Evolutionary conservation across 2,329 filamentous ascomycete species (phyloP).

Genomic region (Acarospora socialis): DNA sequence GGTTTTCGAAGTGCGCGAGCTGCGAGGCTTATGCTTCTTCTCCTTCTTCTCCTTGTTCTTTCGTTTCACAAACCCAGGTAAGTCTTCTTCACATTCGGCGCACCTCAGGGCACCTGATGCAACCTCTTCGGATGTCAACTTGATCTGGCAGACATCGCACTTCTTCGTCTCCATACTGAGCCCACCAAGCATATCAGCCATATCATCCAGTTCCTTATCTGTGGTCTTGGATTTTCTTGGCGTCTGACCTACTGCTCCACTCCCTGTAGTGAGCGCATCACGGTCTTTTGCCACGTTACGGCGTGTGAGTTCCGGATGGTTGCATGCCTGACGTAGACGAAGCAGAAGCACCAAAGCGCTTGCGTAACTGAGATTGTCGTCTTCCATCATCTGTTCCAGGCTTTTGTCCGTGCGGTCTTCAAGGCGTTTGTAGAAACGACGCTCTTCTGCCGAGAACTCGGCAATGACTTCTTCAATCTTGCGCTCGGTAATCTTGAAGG

Average conservation of each 20-base stretch:
- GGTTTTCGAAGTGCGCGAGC: constrained; percentile 12
- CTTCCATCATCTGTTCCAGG: constrained; percentile 76
- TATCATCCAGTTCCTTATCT: constrained; percentile 58
- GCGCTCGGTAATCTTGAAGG: constrained; percentile 83
- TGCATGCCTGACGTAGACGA: constrained; percentile 81
- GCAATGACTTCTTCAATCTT: constrained; percentile 71
- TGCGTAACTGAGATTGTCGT: constrained; percentile 70
- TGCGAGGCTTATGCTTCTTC: constrained; percentile 32
- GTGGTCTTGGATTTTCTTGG: constrained; percentile 31
- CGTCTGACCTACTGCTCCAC: constrained; percentile 35
- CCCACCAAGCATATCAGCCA: constrained; percentile 75
- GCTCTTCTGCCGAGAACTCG: constrained; percentile 65
- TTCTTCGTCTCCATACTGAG: constrained; percentile 64
- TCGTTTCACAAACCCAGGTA: constrained; percentile 42
- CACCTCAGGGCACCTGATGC: constrained; percentile 46
- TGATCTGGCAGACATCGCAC: constrained; percentile 70
- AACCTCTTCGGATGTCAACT: constrained; percentile 45
- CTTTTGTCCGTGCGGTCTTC: constrained; percentile 75
- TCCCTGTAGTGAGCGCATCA: constrained; percentile 56
- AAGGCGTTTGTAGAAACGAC: constrained; percentile 70
- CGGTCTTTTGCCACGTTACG: constrained; percentile 76
- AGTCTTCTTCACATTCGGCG: constrained; percentile 57
- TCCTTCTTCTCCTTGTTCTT: constrained; percentile 26
- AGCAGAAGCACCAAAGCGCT: constrained; percentile 87
- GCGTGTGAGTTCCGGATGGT: constrained; percentile 79